Evolutionary conservation across 2,329 filamentous ascomycete species (phyloP).

Genomic region (Drechslerella coelobrocha): DNA sequence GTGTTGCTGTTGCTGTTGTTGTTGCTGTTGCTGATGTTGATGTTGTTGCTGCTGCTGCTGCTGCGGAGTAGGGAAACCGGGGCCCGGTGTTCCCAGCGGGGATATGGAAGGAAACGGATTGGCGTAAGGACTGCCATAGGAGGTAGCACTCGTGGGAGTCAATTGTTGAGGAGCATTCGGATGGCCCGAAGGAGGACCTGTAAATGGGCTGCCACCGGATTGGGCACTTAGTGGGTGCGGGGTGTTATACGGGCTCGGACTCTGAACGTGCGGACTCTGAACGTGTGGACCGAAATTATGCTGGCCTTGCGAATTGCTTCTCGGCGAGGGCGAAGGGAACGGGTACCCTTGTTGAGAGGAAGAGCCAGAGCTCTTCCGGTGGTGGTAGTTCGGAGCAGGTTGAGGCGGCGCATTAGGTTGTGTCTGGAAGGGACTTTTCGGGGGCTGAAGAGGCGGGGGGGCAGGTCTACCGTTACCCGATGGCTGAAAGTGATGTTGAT

Average conservation of each 20-base stretch:
- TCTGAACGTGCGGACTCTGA: conserved; percentile 36
- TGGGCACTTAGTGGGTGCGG: conserved; percentile 44
- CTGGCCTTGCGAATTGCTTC: conserved; percentile 35
- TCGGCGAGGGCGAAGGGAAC: conserved; percentile 34
- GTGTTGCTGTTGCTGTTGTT: conserved; percentile 50
- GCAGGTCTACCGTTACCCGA: conserved; percentile 33
- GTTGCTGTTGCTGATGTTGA: conserved; percentile 27
- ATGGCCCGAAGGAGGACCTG: conserved; percentile 27
- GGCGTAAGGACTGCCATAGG: conserved; percentile 31
- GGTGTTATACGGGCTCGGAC: conserved; percentile 37
- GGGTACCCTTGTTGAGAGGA: conserved; percentile 47
- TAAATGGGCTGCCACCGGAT: conserved; percentile 37
- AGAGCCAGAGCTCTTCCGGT: conserved; percentile 42
- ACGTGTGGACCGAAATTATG: conserved; percentile 30
- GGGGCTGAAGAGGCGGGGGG: conserved; percentile 47
- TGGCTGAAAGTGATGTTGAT: conserved; percentile 50
- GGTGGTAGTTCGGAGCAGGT: conserved; percentile 45
- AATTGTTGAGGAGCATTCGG: conserved; percentile 17
- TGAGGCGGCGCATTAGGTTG: conserved; percentile 35
- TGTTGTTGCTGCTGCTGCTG: conserved; percentile 34
- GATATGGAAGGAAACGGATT: conserved; percentile 39
- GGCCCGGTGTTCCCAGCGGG: conserved; percentile 39
- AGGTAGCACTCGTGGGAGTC: conserved; percentile 49
- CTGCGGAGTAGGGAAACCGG: conserved; percentile 23
- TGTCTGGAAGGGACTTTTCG: conserved; percentile 52